phyloP scores from a whole-genome alignment of 306 rosid genomes.

The Rubus parviflorus region DNA sequence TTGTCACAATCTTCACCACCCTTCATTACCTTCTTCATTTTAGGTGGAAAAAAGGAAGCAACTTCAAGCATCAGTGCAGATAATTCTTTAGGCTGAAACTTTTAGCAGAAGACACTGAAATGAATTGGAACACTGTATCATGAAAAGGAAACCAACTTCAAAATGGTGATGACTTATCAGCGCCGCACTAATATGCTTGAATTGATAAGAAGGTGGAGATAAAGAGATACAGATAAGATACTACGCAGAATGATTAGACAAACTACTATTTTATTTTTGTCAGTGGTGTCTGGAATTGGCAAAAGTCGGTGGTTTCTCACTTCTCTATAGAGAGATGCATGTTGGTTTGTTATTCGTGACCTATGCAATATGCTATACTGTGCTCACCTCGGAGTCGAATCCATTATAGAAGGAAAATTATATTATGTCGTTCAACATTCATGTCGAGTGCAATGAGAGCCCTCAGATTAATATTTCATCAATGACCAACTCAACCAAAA shows the following conservation, averaged over 20 bases:
- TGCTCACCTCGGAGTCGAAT: neutral
- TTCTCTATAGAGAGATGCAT: neutral
- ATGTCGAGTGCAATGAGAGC: neutral
- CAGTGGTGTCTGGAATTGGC: neutral
- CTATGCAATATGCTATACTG: neutral
- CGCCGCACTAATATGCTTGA: conserved; percentile 2
- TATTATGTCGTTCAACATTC: neutral
- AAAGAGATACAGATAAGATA: neutral
- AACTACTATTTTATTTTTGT: neutral
- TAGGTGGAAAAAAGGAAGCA: neutral
- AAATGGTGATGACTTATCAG: neutral
- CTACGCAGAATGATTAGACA: neutral
- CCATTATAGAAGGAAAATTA: neutral
- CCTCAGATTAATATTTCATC: neutral
- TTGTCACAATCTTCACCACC: neutral
- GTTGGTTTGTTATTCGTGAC: neutral
- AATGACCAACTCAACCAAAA: neutral
- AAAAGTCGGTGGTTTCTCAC: neutral
- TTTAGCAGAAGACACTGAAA: neutral
- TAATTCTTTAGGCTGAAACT: neutral
- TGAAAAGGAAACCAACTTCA: neutral
- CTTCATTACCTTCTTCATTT: neutral
- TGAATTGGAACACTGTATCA: neutral
- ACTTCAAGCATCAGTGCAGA: neutral
- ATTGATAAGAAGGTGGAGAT: neutral